These are phyloP conservation scores for Candida glucosophila DNA, from an alignment of 1,139 yeast species.

Conservation along the genomic window DNA sequence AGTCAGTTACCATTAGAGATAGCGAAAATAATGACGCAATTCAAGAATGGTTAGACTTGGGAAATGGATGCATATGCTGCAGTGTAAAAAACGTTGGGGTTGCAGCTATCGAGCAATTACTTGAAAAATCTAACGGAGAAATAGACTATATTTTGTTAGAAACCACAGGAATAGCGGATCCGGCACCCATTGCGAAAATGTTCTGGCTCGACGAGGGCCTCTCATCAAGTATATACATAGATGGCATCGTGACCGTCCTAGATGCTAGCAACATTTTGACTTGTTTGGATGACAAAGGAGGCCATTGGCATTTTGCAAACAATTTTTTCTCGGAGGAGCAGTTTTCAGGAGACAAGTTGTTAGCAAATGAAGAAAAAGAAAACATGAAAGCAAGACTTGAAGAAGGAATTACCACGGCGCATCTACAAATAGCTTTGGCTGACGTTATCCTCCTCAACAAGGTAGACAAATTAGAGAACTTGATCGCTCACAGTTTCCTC, in stretches of 20 bases:
- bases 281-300: slow-evolving; percentile 65
- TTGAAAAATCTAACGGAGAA: slow-evolving; percentile 59
- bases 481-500: slow-evolving; percentile 11
- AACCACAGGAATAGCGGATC: slow-evolving; percentile 98
- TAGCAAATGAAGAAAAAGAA: slow-evolving; percentile 13
- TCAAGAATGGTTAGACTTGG: slow-evolving; percentile 93
- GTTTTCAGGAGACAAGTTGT: slow-evolving; percentile 12
- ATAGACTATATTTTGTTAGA: slow-evolving; percentile 88
- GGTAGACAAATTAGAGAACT: slow-evolving; percentile 39
- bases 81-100: slow-evolving; percentile 94
- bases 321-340: no score
- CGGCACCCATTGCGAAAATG: slow-evolving; percentile 94
- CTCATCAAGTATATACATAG: slow-evolving; percentile 75
- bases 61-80: slow-evolving; percentile 95
- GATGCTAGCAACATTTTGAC: slow-evolving; percentile 64
- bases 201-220: slow-evolving; percentile 94
- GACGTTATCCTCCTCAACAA: slow-evolving; percentile 77
- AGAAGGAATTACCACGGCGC: slow-evolving; percentile 71
- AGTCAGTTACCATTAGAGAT: slow-evolving; percentile 70
- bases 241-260: slow-evolving; percentile 88
- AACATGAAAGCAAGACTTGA: slow-evolving; percentile 18
- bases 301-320: slow-evolving; percentile 51
- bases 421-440: slow-evolving; percentile 83
- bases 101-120: slow-evolving; percentile 81
- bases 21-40: slow-evolving; percentile 43